A percentile compares a stretch with the other conserved stretches of the same genome.
Conservation (phyloP, 2,329 filamentous ascomycete genomes). For the Xylariaceae sp. region DNA sequence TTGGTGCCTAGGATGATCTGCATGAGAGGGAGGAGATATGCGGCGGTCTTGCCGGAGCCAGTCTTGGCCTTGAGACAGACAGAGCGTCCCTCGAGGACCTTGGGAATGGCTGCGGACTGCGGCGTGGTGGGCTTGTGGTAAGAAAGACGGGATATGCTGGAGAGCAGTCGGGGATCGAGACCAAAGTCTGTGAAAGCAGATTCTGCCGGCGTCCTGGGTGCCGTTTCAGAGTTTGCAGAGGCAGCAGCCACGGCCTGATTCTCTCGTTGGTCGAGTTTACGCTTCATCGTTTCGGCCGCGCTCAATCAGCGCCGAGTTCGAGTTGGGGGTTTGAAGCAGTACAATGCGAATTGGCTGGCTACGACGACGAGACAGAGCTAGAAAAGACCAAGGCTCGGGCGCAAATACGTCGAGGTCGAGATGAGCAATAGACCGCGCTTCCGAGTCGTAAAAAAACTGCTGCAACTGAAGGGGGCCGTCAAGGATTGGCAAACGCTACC, state of each 20-base stretch:
- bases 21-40: constrained; percentile 86
- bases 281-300: constrained; percentile 47
- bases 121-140: constrained; percentile 86
- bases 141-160: constrained; percentile 79
- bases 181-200: constrained; percentile 71
- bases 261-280: constrained; percentile 58
- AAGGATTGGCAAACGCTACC: too few relatives aligned
- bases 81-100: constrained; percentile 84
- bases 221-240: constrained; percentile 1
- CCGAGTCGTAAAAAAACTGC: too few relatives aligned
- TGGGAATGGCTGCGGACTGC: constrained; percentile 81
- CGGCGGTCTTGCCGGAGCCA: constrained; percentile 95
- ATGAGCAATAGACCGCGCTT: too few relatives aligned
- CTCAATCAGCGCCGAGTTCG: too few relatives aligned
- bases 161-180: constrained; percentile 80
- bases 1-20: constrained; percentile 81
- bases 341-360: too few relatives aligned
- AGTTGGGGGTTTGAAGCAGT: too few relatives aligned
- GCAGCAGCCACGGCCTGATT: constrained; percentile 36
- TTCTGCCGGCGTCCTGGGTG: constrained; percentile 24
- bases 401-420: too few relatives aligned
- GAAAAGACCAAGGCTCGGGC: too few relatives aligned
- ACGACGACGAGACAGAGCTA: too few relatives aligned
- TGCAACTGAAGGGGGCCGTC: too few relatives aligned
- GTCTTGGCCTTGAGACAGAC: constrained; percentile 91